phyloP scores from a whole-genome alignment of 2,329 filamentous ascomycete genomes.

The Dactylellina sp. region DNA sequence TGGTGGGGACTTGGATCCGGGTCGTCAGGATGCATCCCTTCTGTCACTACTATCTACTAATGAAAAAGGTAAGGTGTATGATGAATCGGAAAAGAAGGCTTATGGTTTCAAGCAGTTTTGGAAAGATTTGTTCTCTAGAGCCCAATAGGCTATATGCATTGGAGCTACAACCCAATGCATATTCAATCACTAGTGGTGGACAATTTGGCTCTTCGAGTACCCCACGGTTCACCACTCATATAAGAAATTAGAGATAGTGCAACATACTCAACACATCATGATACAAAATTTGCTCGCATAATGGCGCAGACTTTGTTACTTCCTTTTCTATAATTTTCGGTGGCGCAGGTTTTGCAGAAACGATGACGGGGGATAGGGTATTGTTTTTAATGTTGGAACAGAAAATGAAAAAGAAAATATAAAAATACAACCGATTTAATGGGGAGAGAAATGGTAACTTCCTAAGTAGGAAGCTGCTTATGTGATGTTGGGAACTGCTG shows the following conservation, averaged over 20 bases:
- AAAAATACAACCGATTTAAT: background rate
- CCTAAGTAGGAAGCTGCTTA: conserved; percentile 37
- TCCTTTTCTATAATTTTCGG: too few species aligned
- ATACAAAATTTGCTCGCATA: background rate
- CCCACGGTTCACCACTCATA: too few species aligned
- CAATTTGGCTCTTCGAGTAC: too few species aligned
- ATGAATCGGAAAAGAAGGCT: conserved; percentile 75
- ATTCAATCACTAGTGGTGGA: too few species aligned
- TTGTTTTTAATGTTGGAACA: too few species aligned
- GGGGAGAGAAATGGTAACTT: conserved; percentile 12
- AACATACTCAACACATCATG: conserved; percentile 23
- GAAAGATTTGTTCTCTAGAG: conserved; percentile 76
- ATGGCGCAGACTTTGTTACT: too few species aligned
- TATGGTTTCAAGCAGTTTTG: conserved; percentile 93
- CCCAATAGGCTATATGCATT: background rate
- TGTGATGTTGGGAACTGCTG: background rate
- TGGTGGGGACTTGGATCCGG: conserved; percentile 9
- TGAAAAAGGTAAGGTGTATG: conserved; percentile 73
- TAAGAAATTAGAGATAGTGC: too few species aligned
- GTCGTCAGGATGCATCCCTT: conserved; percentile 67
- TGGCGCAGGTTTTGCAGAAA: too few species aligned
- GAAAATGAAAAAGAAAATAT: background rate
- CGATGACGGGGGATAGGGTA: too few species aligned
- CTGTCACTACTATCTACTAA: conserved; percentile 72
- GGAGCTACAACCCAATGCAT: too few species aligned